phyloP scores from a whole-genome alignment of 768 basidiomycete genomes.

The Pholiota microspora region DNA sequence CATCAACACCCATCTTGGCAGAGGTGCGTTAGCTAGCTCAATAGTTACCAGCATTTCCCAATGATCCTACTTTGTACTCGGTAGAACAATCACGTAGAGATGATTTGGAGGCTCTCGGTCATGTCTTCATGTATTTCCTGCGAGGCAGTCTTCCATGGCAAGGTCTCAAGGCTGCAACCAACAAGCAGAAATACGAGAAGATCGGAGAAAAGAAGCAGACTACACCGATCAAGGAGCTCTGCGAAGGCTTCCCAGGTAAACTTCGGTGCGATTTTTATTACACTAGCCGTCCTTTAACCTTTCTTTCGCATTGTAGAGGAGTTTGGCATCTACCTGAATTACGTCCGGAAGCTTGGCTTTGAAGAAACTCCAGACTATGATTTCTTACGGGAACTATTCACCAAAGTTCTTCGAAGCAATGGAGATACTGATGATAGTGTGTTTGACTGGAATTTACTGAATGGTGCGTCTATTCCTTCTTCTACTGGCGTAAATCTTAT shows the following conservation, averaged over 20 bases:
- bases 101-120: conserved; percentile 97
- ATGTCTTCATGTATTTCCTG: conserved; percentile 99
- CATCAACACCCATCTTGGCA: conserved; percentile 97
- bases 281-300: conserved; percentile 10
- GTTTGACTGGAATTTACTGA: conserved; percentile 95
- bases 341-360: conserved; percentile 98
- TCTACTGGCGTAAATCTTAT: conserved; percentile 3
- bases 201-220: conserved; percentile 99
- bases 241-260: conserved; percentile 91
- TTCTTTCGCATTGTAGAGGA: conserved; percentile 62
- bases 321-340: conserved; percentile 98
- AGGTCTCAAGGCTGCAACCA: conserved; percentile 97
- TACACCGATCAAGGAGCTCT: conserved; percentile 95
- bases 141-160: conserved; percentile 98
- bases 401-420: conserved; percentile 89
- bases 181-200: conserved; percentile 99
- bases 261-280: conserved; percentile 9
- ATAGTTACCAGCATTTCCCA: conserved; percentile 1
- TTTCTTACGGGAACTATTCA: conserved; percentile 92
- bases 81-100: conserved; percentile 93
- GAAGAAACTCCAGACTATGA: conserved; percentile 99
- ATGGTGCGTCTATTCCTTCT: conserved; percentile 44
- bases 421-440: conserved; percentile 90
- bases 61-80: no score
- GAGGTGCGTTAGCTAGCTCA: conserved; percentile 56